Base-by-base conservation (phyloP, 2,329 filamentous ascomycete genomes). In the Exophiala sp. region DNA sequence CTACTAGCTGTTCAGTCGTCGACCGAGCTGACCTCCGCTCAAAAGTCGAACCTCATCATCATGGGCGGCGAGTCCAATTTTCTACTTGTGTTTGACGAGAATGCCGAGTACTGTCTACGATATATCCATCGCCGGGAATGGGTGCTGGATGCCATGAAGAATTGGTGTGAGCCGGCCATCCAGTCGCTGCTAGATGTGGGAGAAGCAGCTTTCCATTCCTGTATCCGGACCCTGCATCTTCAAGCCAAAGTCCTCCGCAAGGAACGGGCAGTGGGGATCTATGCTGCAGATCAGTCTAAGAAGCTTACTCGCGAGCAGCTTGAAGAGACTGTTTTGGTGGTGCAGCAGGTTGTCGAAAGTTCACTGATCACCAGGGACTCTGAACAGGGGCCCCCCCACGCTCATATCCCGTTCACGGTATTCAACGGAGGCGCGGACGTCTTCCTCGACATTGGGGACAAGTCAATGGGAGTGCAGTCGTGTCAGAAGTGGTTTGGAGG, bases 401-500 rank as follows among this genome's bases (percentile, higher is more conserved):
- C 59, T 9, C 38, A 54, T 18, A 60, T 98, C 24, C 93, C 93
- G 0, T 98, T 97, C 65, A 98, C 93, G 65, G 93, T 93, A 18
- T 98, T 98, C 74, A 98, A 98, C 67, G 93, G 91, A 46, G 93
- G 93, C 9, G 91, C 93, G 55, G 93, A 98, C 66, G 89, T 97
- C 35, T 98, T 98, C 69, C 90, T 98, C 46, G 93, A 98, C 66
- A 96, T 98, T 63, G 93, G 93, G 48, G 93, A 98, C 71, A 98
- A 98, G 72, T 89, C 85, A 46, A 95, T 90, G 86, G 93, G 93
- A 57, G 93, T 98, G 2, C 78, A 86, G 27, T 88, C 90, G 2
- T 96, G 90, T 66, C 93, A 98, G 72, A 79, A 83, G 50, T 95
- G 88, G 74, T 95, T 96, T 65, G 86, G 85, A 2, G 80, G 75